Evolutionary conservation across 768 basidiomycete species (phyloP).

Genomic region (Pleurotus tuoliensis): DNA sequence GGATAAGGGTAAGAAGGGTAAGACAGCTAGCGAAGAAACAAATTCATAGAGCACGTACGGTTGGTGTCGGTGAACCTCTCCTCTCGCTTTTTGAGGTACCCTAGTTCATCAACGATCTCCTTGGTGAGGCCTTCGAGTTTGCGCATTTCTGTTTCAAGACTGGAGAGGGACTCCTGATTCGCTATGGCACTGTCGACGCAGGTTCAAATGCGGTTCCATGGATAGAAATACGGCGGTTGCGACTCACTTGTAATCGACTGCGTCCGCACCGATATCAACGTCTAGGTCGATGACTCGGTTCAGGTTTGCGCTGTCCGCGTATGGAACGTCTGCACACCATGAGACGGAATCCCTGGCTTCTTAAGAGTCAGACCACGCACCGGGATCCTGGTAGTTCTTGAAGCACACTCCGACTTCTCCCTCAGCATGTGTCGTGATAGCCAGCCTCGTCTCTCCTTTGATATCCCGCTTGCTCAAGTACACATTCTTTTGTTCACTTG

Average conservation of each 20-base stretch:
- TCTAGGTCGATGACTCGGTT: conserved; percentile 84
- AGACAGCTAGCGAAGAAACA: not conserved
- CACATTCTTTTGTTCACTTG: conserved; percentile 77
- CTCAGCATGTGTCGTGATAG: conserved; percentile 89
- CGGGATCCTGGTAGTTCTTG: conserved; percentile 69
- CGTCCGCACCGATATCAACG: conserved; percentile 96
- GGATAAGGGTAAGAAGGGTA: conserved; percentile 2
- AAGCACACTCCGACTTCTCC: conserved; percentile 97
- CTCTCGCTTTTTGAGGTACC: conserved; percentile 88
- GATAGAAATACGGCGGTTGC: conserved; percentile 22
- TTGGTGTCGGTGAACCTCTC: conserved; percentile 86
- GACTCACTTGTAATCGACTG: conserved; percentile 92
- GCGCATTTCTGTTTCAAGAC: conserved; percentile 96
- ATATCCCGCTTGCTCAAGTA: conserved; percentile 89
- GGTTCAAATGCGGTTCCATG: not conserved
- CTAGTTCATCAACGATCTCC: conserved; percentile 92
- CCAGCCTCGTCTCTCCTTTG: conserved; percentile 87
- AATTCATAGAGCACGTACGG: conserved; percentile 46
- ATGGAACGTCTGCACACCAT: conserved; percentile 35
- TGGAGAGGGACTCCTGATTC: conserved; percentile 94
- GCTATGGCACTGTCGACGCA: conserved; percentile 78
- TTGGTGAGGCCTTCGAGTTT: conserved; percentile 94
- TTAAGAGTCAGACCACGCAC: conserved; percentile 41
- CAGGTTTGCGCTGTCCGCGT: conserved; percentile 44
- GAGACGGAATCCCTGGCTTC: conserved; percentile 1